Evolutionary conservation across 2,329 filamentous ascomycete species (phyloP), one percentile per base, ranked within the genome.

Genomic region (Xylariaceae sp.): DNA sequence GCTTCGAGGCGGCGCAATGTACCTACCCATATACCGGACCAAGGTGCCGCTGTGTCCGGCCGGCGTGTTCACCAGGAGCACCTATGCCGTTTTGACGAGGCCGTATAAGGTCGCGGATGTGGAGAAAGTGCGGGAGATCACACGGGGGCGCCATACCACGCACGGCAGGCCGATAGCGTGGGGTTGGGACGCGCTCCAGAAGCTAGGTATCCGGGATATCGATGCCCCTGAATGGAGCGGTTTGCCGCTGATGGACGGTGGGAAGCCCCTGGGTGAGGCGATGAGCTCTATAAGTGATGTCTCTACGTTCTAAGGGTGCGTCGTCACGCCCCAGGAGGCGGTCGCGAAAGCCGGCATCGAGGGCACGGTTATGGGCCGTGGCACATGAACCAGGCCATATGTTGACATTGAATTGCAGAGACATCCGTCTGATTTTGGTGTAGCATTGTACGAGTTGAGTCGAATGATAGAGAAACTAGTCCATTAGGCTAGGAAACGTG

Each of bases 121-220:
- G 2, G 77, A 81, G 20, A 67, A 51, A 14, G 82, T 88, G 1
- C 73, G 85, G 12, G 71, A 74, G 3, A 77, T 88, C 26, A 88
- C 85, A 0, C 71, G 82, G 14, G 72, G 72, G 7, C 89, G 81
- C 68, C 68, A 75, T 7, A 72, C 77, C 1, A 86, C 84, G 2
- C 86, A 89, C 63, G 86, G 86, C 2, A 86, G 88, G 71, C 84
- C 84, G 1, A 73, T 89, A 14, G 84, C 81, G 2, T 89, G 84
- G 84, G 85, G 83, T 0, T 89, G 84, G 84, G 79, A 85, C 2
- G 81, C 78, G 0, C 69, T 81, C 9, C 64, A 70, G 58, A 64
- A 64, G 29, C 63, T 89, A 44, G 85, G 86, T 0, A 84, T 89
- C 52, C 48, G 61, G 45, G 76, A 87, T 67, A 74, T 87, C 9